Percentiles rank a stretch among this genome's conserved stretches.
Conservation (phyloP, 805 yeast species). For the Yamadazyma laniorum region DNA sequence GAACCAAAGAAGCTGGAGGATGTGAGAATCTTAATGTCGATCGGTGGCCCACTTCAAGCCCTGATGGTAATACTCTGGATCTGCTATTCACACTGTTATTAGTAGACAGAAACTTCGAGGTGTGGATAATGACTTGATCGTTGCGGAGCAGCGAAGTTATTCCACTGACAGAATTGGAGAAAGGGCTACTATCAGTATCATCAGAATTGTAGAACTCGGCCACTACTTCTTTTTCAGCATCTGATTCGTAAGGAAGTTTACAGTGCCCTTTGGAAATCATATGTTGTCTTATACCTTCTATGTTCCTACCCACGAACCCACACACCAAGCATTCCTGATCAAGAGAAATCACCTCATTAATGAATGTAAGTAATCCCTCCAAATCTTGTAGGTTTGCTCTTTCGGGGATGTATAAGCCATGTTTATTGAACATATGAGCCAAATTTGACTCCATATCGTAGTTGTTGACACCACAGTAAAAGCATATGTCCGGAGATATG, state of each 20-base stretch:
- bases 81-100: constrained; percentile 21
- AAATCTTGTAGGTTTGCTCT: constrained; percentile 35
- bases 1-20: constrained; percentile 43
- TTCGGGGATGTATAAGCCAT: constrained; percentile 48
- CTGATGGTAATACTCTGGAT: constrained; percentile 56
- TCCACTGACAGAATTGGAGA: constrained; percentile 15
- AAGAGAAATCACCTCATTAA: constrained; percentile 36
- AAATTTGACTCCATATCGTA: constrained; percentile 53
- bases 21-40: constrained; percentile 67
- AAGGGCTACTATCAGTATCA: constrained; percentile 1
- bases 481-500: constrained; percentile 49
- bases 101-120: not conserved
- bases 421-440: constrained; percentile 43
- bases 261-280: constrained; percentile 45
- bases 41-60: constrained; percentile 79
- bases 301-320: constrained; percentile 41
- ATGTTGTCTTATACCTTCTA: constrained; percentile 45
- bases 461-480: constrained; percentile 56
- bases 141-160: constrained; percentile 26
- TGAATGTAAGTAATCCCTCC: constrained; percentile 36
- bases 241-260: constrained; percentile 43
- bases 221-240: constrained; percentile 34
- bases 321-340: constrained; percentile 46
- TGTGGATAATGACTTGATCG: constrained; percentile 12
- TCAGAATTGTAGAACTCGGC: constrained; percentile 34